Evolutionary conservation across 441 rosid genomes (phyloP).

Genomic region (Erysimum cheiri): DNA sequence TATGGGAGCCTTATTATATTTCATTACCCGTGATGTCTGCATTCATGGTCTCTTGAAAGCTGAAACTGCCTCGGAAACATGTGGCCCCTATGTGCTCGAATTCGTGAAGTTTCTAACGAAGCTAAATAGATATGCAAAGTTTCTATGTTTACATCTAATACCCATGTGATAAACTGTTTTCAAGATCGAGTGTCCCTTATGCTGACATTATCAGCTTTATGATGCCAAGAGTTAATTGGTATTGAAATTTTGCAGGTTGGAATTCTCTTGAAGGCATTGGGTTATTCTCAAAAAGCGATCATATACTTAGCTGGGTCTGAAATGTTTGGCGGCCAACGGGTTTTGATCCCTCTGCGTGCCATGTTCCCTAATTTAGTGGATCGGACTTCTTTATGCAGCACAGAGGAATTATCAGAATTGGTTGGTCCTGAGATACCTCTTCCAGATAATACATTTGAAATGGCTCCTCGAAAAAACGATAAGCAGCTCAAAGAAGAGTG

Average conservation of each 20-base stretch:
- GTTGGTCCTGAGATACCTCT: slow-evolving; percentile 86
- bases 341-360: slow-evolving; percentile 90
- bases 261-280: slow-evolving; percentile 87
- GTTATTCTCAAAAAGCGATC: slow-evolving; percentile 81
- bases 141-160: neutral
- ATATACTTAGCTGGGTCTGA: slow-evolving; percentile 96
- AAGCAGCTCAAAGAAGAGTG: slow-evolving; percentile 82
- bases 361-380: slow-evolving; percentile 88
- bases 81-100: slow-evolving; percentile 5
- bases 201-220: slow-evolving; percentile 25
- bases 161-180: slow-evolving; percentile 17
- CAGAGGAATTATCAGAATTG: slow-evolving; percentile 72
- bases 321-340: slow-evolving; percentile 94
- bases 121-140: slow-evolving; percentile 9
- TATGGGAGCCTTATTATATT: neutral
- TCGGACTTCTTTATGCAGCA: slow-evolving; percentile 77
- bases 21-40: slow-evolving; percentile 9
- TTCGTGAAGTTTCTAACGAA: slow-evolving; percentile 5
- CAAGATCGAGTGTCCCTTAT: slow-evolving; percentile 17
- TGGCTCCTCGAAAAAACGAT: slow-evolving; percentile 69
- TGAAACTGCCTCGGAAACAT: slow-evolving; percentile 23
- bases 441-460: slow-evolving; percentile 53
- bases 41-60: slow-evolving; percentile 25
- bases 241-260: slow-evolving; percentile 78
- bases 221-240: slow-evolving; percentile 24